Evolutionary conservation across 768 basidiomycete species (phyloP), one percentile per base, ranked within the genome.

Genomic region (Pleurotus platypus): DNA sequence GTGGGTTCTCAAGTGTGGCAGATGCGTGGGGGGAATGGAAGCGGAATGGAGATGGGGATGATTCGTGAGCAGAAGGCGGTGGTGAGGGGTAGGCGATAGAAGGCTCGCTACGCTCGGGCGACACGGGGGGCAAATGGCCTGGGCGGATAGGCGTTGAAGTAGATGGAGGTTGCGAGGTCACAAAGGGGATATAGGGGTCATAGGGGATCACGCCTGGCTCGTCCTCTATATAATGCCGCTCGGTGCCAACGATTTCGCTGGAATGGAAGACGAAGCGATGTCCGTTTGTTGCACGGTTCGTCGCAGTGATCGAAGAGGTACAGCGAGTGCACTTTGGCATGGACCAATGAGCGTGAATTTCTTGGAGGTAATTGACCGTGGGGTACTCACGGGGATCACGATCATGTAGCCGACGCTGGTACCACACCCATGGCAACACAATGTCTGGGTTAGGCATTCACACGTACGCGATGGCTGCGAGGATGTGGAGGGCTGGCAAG

Each of bases 191-290:
- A 47, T 64, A 47, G 5, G 65, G 58, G 7, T 80, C 77, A 56
- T 73, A 69, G 12, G 78, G 75, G 20, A 80, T 71, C 15, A 89
- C 81, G 22, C 87, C 87, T 24, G 79, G 80, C 66, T 92, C 89
- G 58, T 80, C 76, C 37, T 71, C 71, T 56, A 89, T 72, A 61
- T 89, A 86, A 63, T 79, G 77, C 43, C 89, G 81, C 64, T 88
- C 86, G 24, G 79, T 79, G 7, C 82, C 81, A 22, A 69, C 61
- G 53, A 91, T 82, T 69, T 87, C 86, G 60, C 69, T 79, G 40
- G 86, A 87, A 73, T 93, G 90, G 69, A 93, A 94, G 37, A 94
- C 91, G 68, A 90, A 94, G 27, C 90, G 84, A 68, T 92, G 90
- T 7, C 90, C 89, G 68, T 92, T 93, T 20, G 90, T 90, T 6